Evolutionary conservation across 768 basidiomycete genomes (phyloP), one percentile per base, ranked within the genome.

Genomic region (Macrolepiota albuminosa): DNA sequence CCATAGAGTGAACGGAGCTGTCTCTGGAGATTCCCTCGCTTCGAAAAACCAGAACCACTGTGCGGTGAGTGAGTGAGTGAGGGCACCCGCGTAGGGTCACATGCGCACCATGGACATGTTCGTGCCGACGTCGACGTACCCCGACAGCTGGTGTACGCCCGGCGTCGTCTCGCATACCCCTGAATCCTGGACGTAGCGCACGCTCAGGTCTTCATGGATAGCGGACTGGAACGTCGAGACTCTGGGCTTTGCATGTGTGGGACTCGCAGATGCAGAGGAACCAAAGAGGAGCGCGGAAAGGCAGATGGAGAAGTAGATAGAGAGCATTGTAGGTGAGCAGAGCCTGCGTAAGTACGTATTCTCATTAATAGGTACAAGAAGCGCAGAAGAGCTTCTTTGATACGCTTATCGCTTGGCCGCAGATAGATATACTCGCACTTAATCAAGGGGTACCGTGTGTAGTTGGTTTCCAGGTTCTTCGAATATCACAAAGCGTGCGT

Each of bases 41-140:
- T 84, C 87, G 56, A 88, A 89, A 70, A 87, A 88, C 84, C 86
- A 88, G 66, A 88, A 88, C 84, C 84, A 88, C 86, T 86, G n/a
- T 11, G 83, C 16, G 70, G 2, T 87, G 83, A 0, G 78, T 29
- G 1, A 6, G 7, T 8, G 40, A 40, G 16, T 6, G 37, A 37
- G 36, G 9, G 36, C 9, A 34, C 8, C 4, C 33, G 33, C 33
- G 8, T 34, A 21, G 21, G 21, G 21, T 86, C 11, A 84, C 84
- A 74, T 69, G 84, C 76, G 67, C 79, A 85, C 14, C 80, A 84
- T 82, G 0, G 83, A 84, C 79, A 83, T 84, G 54, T 84, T 80
- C 13, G 65, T 72, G 10, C 79, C 83, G 31, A 88, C 70, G 42
- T 86, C 80, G 7, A 85, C 72, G 66, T 87, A 89, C 1, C 87